phyloP scores from a whole-genome alignment of 1,139 yeast genomes.

The Scheffersomyces segobiensis region DNA sequence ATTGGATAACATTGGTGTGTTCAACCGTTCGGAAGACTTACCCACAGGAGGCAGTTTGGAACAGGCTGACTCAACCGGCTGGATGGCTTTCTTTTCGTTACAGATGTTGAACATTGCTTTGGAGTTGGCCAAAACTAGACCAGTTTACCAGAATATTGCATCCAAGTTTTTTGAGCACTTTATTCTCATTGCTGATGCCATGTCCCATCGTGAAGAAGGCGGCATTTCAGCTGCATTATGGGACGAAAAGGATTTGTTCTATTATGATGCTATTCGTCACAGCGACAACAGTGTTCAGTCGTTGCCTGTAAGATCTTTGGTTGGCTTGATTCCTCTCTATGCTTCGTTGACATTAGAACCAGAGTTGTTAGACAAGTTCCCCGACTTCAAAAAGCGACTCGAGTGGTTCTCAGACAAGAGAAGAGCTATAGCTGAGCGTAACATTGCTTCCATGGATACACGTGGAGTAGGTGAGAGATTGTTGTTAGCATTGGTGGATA shows the following conservation, averaged over 20 bases:
- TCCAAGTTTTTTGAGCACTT: conserved; percentile 95
- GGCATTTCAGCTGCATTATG: conserved; percentile 59
- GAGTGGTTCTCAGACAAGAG: conserved; percentile 84
- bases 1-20: conserved; percentile 89
- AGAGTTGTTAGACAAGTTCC: conserved; percentile 74
- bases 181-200: conserved; percentile 89
- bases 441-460: conserved; percentile 83
- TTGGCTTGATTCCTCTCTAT: conserved; percentile 89
- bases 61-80: conserved; percentile 96
- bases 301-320: conserved; percentile 85
- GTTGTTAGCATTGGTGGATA: conserved; percentile 77
- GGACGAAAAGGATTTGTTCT: conserved; percentile 89
- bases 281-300: conserved; percentile 71
- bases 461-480: conserved; percentile 88
- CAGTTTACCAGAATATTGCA: conserved; percentile 92
- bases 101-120: conserved; percentile 94
- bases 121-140: conserved; percentile 82
- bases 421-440: conserved; percentile 73
- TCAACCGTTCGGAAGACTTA: conserved; percentile 90
- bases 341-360: conserved; percentile 92
- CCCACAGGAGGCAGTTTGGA: conserved; percentile 93
- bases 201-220: conserved; percentile 64
- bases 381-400: conserved; percentile 80
- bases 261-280: conserved; percentile 90
- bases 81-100: conserved; percentile 95